Evolutionary conservation across 1,284 basidiomycete genomes (phyloP).

Genomic region (Athelia psychrophila): DNA sequence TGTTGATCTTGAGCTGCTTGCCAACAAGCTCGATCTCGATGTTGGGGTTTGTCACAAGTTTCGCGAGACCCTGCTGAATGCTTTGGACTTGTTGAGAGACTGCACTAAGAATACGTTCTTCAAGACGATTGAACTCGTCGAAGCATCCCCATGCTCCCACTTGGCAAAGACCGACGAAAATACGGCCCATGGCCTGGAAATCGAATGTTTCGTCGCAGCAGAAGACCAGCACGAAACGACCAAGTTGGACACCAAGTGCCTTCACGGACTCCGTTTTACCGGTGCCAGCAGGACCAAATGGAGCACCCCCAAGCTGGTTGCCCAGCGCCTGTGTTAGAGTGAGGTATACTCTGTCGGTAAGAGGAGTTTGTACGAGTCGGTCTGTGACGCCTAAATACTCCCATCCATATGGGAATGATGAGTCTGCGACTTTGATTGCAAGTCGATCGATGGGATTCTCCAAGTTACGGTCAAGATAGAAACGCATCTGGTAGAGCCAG

Average conservation of each 20-base stretch:
- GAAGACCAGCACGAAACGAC: constrained; percentile 97
- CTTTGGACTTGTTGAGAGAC: constrained; percentile 99
- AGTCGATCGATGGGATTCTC: constrained; percentile 82
- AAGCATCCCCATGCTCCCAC: constrained; percentile 99
- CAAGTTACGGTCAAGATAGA: constrained; percentile 77
- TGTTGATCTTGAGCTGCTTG: constrained; percentile 90
- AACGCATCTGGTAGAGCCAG: constrained; percentile 99
- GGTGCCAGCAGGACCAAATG: constrained; percentile 98
- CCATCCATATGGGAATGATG: constrained; percentile 96
- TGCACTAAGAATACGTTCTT: constrained; percentile 96
- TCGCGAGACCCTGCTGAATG: constrained; percentile 93
- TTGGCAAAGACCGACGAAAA: constrained; percentile 97
- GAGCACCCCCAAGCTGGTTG: constrained; percentile 93
- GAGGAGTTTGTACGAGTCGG: constrained; percentile 95
- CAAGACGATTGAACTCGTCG: constrained; percentile 97
- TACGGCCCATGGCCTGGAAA: constrained; percentile 99
- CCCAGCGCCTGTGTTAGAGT: constrained; percentile 96
- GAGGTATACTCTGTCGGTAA: constrained; percentile 97
- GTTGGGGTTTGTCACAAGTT: constrained; percentile 78
- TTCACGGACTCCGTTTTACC: constrained; percentile 99
- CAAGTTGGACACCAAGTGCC: constrained; percentile 95
- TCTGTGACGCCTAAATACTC: constrained; percentile 98
- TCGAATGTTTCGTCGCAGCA: constrained; percentile 99
- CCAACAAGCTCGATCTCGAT: constrained; percentile 96
- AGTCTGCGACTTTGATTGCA: constrained; percentile 85